These are phyloP conservation scores for Phlebopus sp. DNA, from an alignment of 1,284 basidiomycete species.

Conservation along the genomic window DNA sequence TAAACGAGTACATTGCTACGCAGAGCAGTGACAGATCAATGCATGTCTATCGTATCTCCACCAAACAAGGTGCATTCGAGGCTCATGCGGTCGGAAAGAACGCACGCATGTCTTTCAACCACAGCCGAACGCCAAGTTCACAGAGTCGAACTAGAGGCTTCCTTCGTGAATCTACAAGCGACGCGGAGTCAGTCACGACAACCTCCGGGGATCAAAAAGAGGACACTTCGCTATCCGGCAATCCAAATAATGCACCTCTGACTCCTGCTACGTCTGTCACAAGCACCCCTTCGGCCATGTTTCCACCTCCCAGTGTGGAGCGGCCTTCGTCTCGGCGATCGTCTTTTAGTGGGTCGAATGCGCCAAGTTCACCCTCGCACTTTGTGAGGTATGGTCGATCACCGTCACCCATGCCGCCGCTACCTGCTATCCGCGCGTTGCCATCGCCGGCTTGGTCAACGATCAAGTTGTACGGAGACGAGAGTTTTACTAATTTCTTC, in stretches of 20 bases:
- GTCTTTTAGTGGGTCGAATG: constrained; percentile 82
- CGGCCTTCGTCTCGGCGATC: constrained; percentile 75
- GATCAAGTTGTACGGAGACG: constrained; percentile 88
- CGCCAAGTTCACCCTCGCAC: constrained; percentile 69
- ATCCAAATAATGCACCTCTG: constrained; percentile 40
- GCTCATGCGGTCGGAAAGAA: constrained; percentile 85
- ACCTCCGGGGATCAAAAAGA: constrained; percentile 50
- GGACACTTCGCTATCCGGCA: constrained; percentile 26
- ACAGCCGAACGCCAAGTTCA: constrained; percentile 63
- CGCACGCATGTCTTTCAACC: constrained; percentile 64
- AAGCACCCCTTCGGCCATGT: constrained; percentile 66
- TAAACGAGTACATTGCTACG: constrained; percentile 93
- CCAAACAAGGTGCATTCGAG: constrained; percentile 77
- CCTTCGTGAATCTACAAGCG: constrained; percentile 74
- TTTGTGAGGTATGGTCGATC: constrained; percentile 73
- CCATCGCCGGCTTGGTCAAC: constrained; percentile 48
- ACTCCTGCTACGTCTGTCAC: constrained; percentile 63
- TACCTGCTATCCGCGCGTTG: constrained; percentile 79
- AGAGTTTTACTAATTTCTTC: constrained; percentile 96
- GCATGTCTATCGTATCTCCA: constrained; percentile 81
- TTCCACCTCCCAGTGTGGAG: constrained; percentile 69
- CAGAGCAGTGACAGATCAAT: constrained; percentile 92
- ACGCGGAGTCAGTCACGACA: constrained; percentile 61
- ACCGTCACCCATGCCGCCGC: constrained; percentile 87
- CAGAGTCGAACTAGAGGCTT: constrained; percentile 45